Percentiles rank a stretch among this genome's conserved stretches.
These are phyloP conservation scores for Conticribra weissflogii DNA, from an alignment of 108 stramenopile genomes.

Conservation along the genomic window DNA sequence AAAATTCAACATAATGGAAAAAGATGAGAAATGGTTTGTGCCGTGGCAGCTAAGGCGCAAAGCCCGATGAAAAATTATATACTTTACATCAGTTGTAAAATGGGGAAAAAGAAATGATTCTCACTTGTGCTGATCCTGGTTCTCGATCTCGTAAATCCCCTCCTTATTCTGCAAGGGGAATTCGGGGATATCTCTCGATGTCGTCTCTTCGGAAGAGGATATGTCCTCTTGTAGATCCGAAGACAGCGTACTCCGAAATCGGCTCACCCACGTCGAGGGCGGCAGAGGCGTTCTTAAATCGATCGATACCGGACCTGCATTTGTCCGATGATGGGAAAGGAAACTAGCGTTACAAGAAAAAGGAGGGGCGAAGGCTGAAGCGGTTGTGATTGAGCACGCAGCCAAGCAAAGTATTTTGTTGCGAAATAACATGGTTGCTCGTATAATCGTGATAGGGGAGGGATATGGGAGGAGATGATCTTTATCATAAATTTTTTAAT, in stretches of 20 bases:
- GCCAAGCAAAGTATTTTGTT: slow-evolving; percentile 19
- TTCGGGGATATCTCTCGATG: slow-evolving; percentile 27
- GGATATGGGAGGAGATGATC: neutral
- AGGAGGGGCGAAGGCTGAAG: slow-evolving; percentile 15
- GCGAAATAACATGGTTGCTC: slow-evolving; percentile 21
- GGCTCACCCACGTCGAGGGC: slow-evolving; percentile 2
- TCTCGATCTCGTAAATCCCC: slow-evolving; percentile 44
- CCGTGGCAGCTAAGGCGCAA: neutral
- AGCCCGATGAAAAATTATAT: neutral
- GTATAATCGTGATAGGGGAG: too few species aligned
- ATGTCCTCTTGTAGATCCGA: slow-evolving; percentile 20
- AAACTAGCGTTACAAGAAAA: neutral
- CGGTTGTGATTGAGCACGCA: slow-evolving; percentile 5
- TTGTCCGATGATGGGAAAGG: neutral
- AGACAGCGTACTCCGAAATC: slow-evolving; percentile 29
- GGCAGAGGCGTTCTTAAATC: neutral
- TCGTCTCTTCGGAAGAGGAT: neutral
- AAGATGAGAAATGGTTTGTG: neutral
- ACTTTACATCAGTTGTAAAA: neutral
- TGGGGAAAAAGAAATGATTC: too few species aligned
- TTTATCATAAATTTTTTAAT: neutral
- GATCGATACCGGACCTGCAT: neutral
- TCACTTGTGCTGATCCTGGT: slow-evolving; percentile 51
- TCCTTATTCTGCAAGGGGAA: slow-evolving; percentile 34
- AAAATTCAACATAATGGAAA: neutral